These are phyloP conservation scores for Verticillium nonalfalfae DNA, from an alignment of 2,329 filamentous ascomycete genomes.

Conservation along the genomic window DNA sequence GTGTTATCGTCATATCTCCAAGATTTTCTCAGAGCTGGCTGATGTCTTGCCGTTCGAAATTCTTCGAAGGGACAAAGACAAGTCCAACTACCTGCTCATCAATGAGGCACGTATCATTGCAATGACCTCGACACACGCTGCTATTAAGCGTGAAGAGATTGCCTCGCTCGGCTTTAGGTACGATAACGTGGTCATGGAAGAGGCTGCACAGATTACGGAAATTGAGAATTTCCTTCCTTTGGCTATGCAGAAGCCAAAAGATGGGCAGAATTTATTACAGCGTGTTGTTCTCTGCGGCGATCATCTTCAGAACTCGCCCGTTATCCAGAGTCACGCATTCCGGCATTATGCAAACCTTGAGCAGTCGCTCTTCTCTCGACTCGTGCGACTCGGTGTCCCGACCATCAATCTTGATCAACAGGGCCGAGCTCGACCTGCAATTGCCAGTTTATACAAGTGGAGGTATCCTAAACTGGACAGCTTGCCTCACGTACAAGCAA, in stretches of 20 bases:
- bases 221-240: constrained; percentile 95
- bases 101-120: constrained; percentile 97
- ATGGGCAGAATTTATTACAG: constrained; percentile 70
- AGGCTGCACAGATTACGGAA: constrained; percentile 96
- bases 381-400: constrained; percentile 89
- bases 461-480: constrained; percentile 78
- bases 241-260: constrained; percentile 76
- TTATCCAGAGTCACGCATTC: constrained; percentile 92
- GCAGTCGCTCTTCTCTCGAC: constrained; percentile 86
- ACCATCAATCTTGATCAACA: constrained; percentile 87
- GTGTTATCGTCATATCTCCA: constrained; percentile 82
- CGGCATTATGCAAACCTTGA: constrained; percentile 93
- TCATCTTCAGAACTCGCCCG: constrained; percentile 92
- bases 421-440: constrained; percentile 79
- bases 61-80: constrained; percentile 79
- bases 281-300: constrained; percentile 90
- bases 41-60: constrained; percentile 96
- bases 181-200: constrained; percentile 97
- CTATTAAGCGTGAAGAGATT: constrained; percentile 89
- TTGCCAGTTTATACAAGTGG: constrained; percentile 90
- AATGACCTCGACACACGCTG: constrained; percentile 98
- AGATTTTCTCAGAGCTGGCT: constrained; percentile 86
- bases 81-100: constrained; percentile 89
- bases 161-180: constrained; percentile 91
- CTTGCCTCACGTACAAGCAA: constrained; percentile 64